Percentiles rank a stretch among this genome's conserved stretches.
These are phyloP conservation scores for Crithidia bombi DNA, from an alignment of 208 protist genomes.

Conservation along the genomic window DNA sequence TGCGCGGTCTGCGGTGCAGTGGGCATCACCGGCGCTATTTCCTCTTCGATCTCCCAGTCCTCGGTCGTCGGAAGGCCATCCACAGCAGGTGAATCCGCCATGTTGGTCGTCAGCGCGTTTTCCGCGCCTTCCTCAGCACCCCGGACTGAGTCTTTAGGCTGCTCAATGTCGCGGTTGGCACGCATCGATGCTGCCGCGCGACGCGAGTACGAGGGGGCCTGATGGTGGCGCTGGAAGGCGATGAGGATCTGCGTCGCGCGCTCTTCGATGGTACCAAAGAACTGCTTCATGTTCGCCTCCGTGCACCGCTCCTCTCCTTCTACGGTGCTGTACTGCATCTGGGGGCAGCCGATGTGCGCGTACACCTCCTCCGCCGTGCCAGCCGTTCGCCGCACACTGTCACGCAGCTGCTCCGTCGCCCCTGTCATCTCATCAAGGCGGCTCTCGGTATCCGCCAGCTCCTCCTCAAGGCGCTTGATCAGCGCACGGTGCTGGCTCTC, in stretches of 20 bases:
- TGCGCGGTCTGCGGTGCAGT: constrained; percentile 49
- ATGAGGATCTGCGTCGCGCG: constrained; percentile 79
- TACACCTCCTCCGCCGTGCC: constrained; percentile 84
- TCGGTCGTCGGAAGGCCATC: constrained; percentile 28
- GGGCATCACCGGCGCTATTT: constrained; percentile 46
- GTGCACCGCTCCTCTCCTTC: constrained; percentile 56
- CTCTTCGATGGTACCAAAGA: constrained; percentile 93
- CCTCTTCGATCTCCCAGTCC: constrained; percentile 35
- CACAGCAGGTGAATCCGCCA: constrained; percentile 30
- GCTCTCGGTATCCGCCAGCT: constrained; percentile 84
- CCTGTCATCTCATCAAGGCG: constrained; percentile 72
- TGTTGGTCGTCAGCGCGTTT: constrained; percentile 31
- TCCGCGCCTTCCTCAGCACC: constrained; percentile 31
- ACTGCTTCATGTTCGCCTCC: constrained; percentile 88
- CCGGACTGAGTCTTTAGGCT: constrained; percentile 10
- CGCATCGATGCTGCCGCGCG: constrained; percentile 6
- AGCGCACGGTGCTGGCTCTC: constrained; percentile 75
- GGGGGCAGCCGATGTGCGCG: constrained; percentile 67
- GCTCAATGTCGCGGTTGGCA: constrained; percentile 12
- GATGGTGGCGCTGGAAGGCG: constrained; percentile 63
- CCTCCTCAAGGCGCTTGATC: constrained; percentile 90
- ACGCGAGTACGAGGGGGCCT: constrained; percentile 16
- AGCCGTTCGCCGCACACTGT: constrained; percentile 66
- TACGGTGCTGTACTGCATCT: constrained; percentile 24
- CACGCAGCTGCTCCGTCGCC: constrained; percentile 53